Base-by-base conservation (phyloP, 2,329 filamentous ascomycete species). In the Davidsoniella australis region DNA sequence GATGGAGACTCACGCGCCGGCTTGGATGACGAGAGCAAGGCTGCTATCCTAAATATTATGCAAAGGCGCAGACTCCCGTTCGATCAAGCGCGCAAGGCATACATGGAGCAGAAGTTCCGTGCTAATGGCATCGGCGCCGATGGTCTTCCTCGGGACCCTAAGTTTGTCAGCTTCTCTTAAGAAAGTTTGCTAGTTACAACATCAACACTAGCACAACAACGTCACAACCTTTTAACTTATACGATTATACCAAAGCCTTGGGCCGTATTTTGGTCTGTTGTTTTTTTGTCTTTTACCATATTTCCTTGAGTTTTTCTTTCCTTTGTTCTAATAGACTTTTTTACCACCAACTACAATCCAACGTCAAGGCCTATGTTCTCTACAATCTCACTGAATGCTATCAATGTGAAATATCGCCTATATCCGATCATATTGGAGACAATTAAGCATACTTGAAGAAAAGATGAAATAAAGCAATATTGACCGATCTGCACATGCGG, bases 51-150 rank as follows among this genome's bases (percentile, higher is more conserved):
- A 58, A 75, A 75, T 57, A 88, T 98, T 57, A 98, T 98, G 91
- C 89, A 86, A 74, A 79, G 73, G 62, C 73, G 79, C 55, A 74
- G 80, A 52, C 75, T 96, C 55, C 75, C 72, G 53, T 98, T 98
- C 62, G 89, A 98, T 65, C 86, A 95, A 67, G 91, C 89, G 38
- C 75, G 91, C 57, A 75, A 85, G 58, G 73, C 86, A 42, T 93
- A 84, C 62, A 91, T 87, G 66, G 83, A 95, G 67, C 78, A 83
- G 58, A 72, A 80, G 51, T 94, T 98, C 66, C 78, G 78, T 61
- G 86, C 80, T 61, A 85, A 94, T 59, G 84, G 85, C 47, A 95
- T 98, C 61, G 86, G 80, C 1, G 73, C 83, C 4, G 91, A 98
- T 64, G 91, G 91, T 4, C 68, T 80, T 57, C 91, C 91, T 54